Base-by-base conservation (phyloP, 2,329 filamentous ascomycete species). In the Plectosphaerella plurivora region DNA sequence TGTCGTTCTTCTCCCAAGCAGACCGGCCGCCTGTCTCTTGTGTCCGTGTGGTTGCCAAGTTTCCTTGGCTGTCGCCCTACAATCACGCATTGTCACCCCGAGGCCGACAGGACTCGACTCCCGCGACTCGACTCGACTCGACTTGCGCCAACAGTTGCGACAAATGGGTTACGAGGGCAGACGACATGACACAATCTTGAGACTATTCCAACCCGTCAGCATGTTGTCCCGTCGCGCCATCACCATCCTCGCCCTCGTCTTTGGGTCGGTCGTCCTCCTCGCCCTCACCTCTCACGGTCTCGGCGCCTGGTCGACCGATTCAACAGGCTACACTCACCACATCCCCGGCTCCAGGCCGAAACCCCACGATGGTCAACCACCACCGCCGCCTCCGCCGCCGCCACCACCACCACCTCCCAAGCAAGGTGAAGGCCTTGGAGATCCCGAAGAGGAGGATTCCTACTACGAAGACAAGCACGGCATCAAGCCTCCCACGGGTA, bases 201-300 rank as follows among this genome's bases (percentile, higher is more conserved):
- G 51, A n/a, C 50, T 53, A 2, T 39, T 50, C 20, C 35, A 45
- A 47, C 35, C 45, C 18, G 39, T 54, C 56, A 55, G 46, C 24
- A 65, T 68, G 59, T 52, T 66, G 15, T 62, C 64, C 6, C 60
- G 63, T 33, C 68, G 64, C 50, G 59, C 61, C 22, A 51, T 66
- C 42, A 50, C 60, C 24, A 22, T 65, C 15, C 15, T 69, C 15
- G 25, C 60, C 53, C 55, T 68, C 45, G 53, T 63, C 14, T 53
- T 61, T 15, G 49, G 65, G 25, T 66, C 65, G 36, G 44, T 66
- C 20, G 57, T 63, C 24, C 54, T 66, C 35, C 56, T 74, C 12
- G 58, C 72, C 46, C 48, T 71, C 52, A 63, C 66, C 3, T 66
- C 66, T 20, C 62, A 57, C 24, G 62, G 65, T 15, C 59, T 72